Conservation (phyloP, 2,329 filamentous ascomycete species). For the Dothideomycetidae sp. region DNA sequence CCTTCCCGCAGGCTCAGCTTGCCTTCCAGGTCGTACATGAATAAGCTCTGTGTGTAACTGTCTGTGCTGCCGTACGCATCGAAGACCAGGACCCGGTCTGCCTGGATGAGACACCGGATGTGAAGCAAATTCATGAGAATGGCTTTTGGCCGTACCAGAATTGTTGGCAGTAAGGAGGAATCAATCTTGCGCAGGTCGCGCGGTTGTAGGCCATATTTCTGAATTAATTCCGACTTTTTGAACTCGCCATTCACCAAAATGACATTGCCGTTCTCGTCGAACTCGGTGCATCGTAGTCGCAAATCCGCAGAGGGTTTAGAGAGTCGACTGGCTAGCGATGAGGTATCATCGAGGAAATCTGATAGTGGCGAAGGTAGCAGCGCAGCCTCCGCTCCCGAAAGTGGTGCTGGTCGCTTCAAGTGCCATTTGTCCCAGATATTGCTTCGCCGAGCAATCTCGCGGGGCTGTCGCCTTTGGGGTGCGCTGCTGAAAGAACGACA, state of each 20-base stretch:
- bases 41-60: slow-evolving; percentile 87
- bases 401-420: slow-evolving; percentile 1
- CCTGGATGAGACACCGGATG: slow-evolving; percentile 86
- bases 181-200: slow-evolving; percentile 96
- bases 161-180: slow-evolving; percentile 86
- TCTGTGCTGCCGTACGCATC: slow-evolving; percentile 91
- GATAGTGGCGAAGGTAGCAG: slow-evolving; percentile 34
- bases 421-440: slow-evolving; percentile 5
- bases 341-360: slow-evolving; percentile 44
- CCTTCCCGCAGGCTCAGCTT: slow-evolving; percentile 71
- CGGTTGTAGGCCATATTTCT: slow-evolving; percentile 74
- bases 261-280: slow-evolving; percentile 82
- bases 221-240: slow-evolving; percentile 88
- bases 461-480: not conserved
- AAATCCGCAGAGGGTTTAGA: slow-evolving; percentile 73
- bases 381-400: not conserved
- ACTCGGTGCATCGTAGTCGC: slow-evolving; percentile 81
- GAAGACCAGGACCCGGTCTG: slow-evolving; percentile 86
- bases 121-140: slow-evolving; percentile 96
- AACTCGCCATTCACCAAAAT: slow-evolving; percentile 91
- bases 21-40: slow-evolving; percentile 94
- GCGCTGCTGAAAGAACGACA: not conserved
- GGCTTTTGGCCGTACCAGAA: slow-evolving; percentile 80
- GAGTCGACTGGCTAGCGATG: slow-evolving; percentile 48
- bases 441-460: slow-evolving; percentile 5